Conservation (phyloP, 225 moss, liverwort and hornwort genomes). For the Takakia lepidozioides region DNA sequence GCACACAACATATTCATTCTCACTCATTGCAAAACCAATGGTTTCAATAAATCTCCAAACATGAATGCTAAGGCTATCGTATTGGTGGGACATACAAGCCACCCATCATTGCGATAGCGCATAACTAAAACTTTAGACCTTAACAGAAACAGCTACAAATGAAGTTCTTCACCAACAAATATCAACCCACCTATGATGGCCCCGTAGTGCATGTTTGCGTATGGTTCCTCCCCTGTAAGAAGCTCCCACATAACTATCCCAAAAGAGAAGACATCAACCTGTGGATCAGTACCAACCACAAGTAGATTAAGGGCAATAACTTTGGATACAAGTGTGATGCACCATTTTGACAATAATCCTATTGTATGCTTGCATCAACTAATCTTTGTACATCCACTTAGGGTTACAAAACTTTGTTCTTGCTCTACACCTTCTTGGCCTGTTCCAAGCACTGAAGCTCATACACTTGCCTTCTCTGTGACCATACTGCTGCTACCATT, state of each 20-base stretch:
- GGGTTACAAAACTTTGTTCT: too few species aligned
- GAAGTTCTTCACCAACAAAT: too few species aligned
- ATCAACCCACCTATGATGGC: constrained; percentile 78
- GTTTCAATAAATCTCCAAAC: too few species aligned
- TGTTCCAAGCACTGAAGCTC: neutral
- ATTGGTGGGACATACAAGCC: too few species aligned
- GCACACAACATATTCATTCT: neutral
- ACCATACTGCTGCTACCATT: constrained; percentile 86
- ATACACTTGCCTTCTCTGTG: constrained; percentile 72
- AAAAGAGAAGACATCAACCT: constrained; percentile 97
- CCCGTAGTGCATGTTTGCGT: constrained; percentile 96
- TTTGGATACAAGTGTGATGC: neutral
- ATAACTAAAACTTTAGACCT: too few species aligned
- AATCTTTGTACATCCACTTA: too few species aligned
- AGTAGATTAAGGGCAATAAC: neutral
- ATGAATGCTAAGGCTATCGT: too few species aligned
- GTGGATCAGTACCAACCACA: constrained; percentile 5
- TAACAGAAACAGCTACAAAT: too few species aligned
- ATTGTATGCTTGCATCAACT: too few species aligned
- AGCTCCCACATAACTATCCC: constrained; percentile 99
- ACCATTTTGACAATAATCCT: too few species aligned
- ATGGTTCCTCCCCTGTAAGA: constrained; percentile 94
- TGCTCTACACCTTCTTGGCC: neutral
- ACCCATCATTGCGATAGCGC: too few species aligned
- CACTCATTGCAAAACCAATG: neutral